Percentiles rank a stretch among this genome's conserved stretches.
phyloP scores from a whole-genome alignment of 2,329 filamentous ascomycete genomes.

The Coniosporium tulheliwenetii region DNA sequence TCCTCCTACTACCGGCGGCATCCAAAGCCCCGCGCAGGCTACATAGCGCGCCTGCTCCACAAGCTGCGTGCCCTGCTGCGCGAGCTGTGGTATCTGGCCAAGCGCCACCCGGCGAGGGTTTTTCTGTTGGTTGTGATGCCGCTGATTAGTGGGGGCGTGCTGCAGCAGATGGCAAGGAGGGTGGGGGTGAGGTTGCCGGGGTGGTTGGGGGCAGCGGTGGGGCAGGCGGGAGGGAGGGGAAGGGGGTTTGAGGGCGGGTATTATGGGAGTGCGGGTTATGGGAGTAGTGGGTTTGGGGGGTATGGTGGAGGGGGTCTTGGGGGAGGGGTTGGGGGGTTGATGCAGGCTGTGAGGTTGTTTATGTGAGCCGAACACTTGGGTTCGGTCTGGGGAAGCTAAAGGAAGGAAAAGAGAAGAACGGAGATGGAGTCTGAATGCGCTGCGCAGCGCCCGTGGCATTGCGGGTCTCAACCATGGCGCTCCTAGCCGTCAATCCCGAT shows the following conservation, averaged over 20 bases:
- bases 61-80: slow-evolving; percentile 67
- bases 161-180: slow-evolving; percentile 60
- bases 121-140: slow-evolving; percentile 80
- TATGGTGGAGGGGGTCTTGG: slow-evolving; percentile 14
- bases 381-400: too few relatives aligned
- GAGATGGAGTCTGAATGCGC: too few relatives aligned
- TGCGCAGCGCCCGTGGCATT: too few relatives aligned
- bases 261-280: slow-evolving; percentile 30
- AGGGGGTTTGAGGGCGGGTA: slow-evolving; percentile 19
- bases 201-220: slow-evolving; percentile 25
- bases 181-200: slow-evolving; percentile 67
- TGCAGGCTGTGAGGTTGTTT: slow-evolving; percentile 36
- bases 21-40: slow-evolving; percentile 53
- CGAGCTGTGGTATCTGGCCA: slow-evolving; percentile 67
- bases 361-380: slow-evolving; percentile 19
- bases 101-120: slow-evolving; percentile 72
- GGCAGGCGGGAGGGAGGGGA: slow-evolving; percentile 10
- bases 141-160: slow-evolving; percentile 63
- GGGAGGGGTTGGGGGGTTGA: slow-evolving; percentile 28
- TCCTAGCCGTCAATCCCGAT: too few relatives aligned
- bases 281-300: slow-evolving; percentile 14
- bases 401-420: too few relatives aligned
- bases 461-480: too few relatives aligned
- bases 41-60: slow-evolving; percentile 56
- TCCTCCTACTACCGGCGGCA: slow-evolving; percentile 60